Evolutionary conservation across 140 eudicot genomes (phyloP), one percentile per base, ranked within the genome.

Genomic region (Erigeron philadelphicus): DNA sequence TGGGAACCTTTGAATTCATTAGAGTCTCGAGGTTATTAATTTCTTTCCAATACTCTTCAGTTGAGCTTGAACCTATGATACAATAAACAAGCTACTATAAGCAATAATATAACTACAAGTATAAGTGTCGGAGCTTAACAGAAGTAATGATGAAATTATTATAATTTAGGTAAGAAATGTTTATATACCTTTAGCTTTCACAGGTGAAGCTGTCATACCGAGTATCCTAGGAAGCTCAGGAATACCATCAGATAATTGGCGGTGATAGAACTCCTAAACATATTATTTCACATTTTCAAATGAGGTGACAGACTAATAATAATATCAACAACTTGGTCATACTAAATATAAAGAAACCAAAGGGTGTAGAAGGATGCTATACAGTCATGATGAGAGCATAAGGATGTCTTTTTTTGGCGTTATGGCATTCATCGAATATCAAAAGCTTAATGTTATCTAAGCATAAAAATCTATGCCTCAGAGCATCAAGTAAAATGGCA

Each of bases 121-220:
- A 64, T 9, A 40, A 13, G 2, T 6, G 0, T 13, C 58, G 6
- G 18, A 13, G 12, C 13, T 11, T 5, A 11, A 49, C 9, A 11
- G 17, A 31, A 31, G 18, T 7, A 8, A 13, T 49, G 18, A 12
- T 13, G 15, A 49, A 13, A 31, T 31, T 4, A 31, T 31, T 31
- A 31, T 57, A 7, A 57, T 18, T 8, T 11, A 56, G 25, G 44
- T 54, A 69, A 35, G 6, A 42, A 21, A 11, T 10, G 56, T 12
- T 17, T 54, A 59, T 73, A 41, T 31, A 80, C 94, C 96, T 89
- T 89, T 93, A 12, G 96, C 83, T 79, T 93, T 87, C 25, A 93
- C 82, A 38, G 90, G 98, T 25, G 96, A 89, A 60, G 98, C 98
- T 12, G 98, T 93, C 96, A 89, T 84, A 54, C 98, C 98, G 46